Evolutionary conservation across 192 early-diverging fungal genomes (phyloP).

Genomic region (Backusella circina): DNA sequence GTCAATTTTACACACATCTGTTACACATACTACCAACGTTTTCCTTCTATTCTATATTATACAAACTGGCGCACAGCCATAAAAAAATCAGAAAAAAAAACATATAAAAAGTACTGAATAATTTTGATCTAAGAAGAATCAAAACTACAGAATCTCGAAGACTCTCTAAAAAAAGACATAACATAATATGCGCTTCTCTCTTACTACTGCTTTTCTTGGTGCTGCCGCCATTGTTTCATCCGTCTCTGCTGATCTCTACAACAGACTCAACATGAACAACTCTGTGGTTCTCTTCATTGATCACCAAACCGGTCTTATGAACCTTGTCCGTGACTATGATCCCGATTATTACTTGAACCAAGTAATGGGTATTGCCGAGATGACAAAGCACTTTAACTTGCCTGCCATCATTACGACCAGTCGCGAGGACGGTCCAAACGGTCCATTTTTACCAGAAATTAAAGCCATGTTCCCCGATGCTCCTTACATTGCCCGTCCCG

Average conservation of each 20-base stretch:
- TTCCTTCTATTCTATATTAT: background rate
- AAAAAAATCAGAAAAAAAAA: background rate
- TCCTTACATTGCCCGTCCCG: conserved; percentile 23
- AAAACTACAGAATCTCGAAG: background rate
- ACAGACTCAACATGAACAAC: conserved; percentile 21
- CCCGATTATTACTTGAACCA: conserved; percentile 19
- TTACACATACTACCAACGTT: background rate
- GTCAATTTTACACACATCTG: background rate
- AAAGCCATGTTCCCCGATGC: conserved; percentile 29
- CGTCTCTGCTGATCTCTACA: conserved; percentile 12
- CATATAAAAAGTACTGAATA: background rate
- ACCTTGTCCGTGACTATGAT: conserved; percentile 24
- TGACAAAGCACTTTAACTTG: conserved; percentile 19
- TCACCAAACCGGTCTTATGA: conserved; percentile 29
- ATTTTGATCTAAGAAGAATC: background rate
- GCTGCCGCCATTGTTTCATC: background rate
- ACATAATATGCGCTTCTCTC: conserved; percentile 4
- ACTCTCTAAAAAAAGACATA: background rate
- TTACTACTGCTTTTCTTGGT: conserved; percentile 1
- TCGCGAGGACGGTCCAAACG: conserved; percentile 28
- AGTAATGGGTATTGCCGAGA: conserved; percentile 21
- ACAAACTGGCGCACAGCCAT: background rate
- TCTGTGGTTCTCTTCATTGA: conserved; percentile 27
- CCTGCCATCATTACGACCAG: conserved; percentile 28
- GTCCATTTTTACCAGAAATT: conserved; percentile 17